Base-by-base conservation (phyloP, 441 rosid species). In the Adansonia gregorii region DNA sequence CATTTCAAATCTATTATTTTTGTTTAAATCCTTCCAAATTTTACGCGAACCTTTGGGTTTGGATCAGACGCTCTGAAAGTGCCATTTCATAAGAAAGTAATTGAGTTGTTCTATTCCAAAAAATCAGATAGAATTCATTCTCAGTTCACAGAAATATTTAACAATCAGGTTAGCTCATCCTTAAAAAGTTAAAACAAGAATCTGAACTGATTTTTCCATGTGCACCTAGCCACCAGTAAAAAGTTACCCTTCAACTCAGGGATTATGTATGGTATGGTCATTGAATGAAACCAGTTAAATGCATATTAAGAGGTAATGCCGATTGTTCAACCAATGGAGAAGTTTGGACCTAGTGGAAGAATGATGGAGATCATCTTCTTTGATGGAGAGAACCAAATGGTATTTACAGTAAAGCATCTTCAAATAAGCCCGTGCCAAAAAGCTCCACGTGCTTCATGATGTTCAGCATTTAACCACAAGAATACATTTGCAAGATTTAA, bases 381-480 rank as follows among this genome's bases (percentile, higher is more conserved):
- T 27, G 35, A 27, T 27, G 35, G 35, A 27, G 35, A 27, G 35
- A 27, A 27, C 35, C 35, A 27, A 27, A 12, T 58, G 14, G 39
- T 0, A 24, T 22, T 58, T 10, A 12, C 0, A 11, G 66, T 11
- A 61, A 24, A 61, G 41, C 66, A 61, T 61, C 66, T 12, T 61
- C 17, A 61, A 27, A 61, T 24, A 61, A 61, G 41, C 41, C 5
- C 43, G 27, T 24, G 15, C 64, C 2, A 24, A 5, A 4, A 39
- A 39, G 43, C 43, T 39, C 43, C 43, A 27, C 66, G 11, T 27
- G 35, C 35, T 27, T 24, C 27, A 11, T 24, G 2, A 11, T 58
- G 41, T 61, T 11, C 66, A 24, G 39, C 66, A 61, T 61, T 24
- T 61, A 61, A 61, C 66, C 66, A 24, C 41, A 61, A 61, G 2